Percentiles rank a stretch among this genome's conserved stretches.
Conservation (phyloP, 140 eudicot species). For the Stevia rebaudiana region DNA sequence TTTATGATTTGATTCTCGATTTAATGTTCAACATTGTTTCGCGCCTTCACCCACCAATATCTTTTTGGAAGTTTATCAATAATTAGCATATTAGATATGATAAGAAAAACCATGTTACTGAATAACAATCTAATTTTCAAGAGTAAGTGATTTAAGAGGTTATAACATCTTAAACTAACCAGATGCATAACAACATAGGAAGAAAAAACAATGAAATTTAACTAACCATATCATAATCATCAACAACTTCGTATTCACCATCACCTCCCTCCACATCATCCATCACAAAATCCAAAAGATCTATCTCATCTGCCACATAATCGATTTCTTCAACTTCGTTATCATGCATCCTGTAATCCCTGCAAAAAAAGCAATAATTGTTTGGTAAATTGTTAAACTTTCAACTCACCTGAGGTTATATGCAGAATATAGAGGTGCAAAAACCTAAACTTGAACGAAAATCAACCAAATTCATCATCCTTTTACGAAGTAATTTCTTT, state of each 20-base stretch:
- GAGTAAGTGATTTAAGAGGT: not conserved
- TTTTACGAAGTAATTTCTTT: not conserved
- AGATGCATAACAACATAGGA: not conserved
- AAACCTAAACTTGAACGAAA: not conserved
- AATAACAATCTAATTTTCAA: not conserved
- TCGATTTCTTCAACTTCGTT: constrained; percentile 44
- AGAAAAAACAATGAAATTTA: not conserved
- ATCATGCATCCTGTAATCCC: constrained; percentile 40
- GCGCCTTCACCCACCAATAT: not conserved
- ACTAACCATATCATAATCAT: constrained; percentile 72
- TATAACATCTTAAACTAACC: not conserved
- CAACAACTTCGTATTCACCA: constrained; percentile 41
- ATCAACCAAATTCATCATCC: not conserved
- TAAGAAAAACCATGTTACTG: not conserved
- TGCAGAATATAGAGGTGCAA: no score
- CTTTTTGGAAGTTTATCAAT: not conserved
- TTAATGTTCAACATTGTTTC: not conserved
- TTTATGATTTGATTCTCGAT: not conserved
- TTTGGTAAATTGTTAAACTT: not conserved
- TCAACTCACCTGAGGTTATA: not conserved
- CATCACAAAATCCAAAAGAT: constrained; percentile 48
- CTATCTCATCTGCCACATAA: constrained; percentile 56
- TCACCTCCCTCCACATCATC: constrained; percentile 42
- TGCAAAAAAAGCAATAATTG: not conserved
- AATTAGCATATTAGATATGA: no score